Percentiles rank a stretch among this genome's conserved stretches.
These are phyloP conservation scores for Saccharomyces hybrid DNA, from an alignment of 1,139 yeast species.

Conservation along the genomic window DNA sequence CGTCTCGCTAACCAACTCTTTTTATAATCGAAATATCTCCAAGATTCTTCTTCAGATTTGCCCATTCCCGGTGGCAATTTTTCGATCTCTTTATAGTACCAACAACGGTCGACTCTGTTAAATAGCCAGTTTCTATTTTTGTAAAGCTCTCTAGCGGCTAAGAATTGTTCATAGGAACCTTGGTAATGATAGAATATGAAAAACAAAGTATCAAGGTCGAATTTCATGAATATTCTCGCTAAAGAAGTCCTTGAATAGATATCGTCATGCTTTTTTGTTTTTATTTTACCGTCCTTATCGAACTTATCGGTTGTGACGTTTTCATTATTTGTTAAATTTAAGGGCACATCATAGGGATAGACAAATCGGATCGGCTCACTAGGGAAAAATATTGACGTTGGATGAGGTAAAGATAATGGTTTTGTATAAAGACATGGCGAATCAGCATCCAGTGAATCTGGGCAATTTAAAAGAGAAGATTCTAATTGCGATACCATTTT, in stretches of 20 bases:
- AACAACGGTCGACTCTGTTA: slow-evolving; percentile 67
- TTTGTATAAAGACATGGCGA: slow-evolving; percentile 78
- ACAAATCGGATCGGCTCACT: slow-evolving; percentile 57
- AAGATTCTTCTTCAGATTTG: slow-evolving; percentile 46
- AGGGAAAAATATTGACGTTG: slow-evolving; percentile 87
- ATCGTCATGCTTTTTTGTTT: slow-evolving; percentile 17
- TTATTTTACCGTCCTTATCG: slow-evolving; percentile 6
- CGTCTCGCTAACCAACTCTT: slow-evolving; percentile 84
- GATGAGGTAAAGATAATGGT: slow-evolving; percentile 62
- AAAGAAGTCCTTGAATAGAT: slow-evolving; percentile 31
- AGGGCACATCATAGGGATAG: slow-evolving; percentile 33
- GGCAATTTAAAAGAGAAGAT: slow-evolving; percentile 75
- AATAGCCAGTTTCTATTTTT: slow-evolving; percentile 78
- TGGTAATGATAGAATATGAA: slow-evolving; percentile 81
- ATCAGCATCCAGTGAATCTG: slow-evolving; percentile 89
- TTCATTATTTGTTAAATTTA: slow-evolving; percentile 18
- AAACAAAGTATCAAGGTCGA: slow-evolving; percentile 83
- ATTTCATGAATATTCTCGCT: slow-evolving; percentile 51
- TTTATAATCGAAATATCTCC: slow-evolving; percentile 85
- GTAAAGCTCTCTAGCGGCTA: slow-evolving; percentile 78
- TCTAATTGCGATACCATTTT: slow-evolving; percentile 42
- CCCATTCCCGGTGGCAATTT: slow-evolving; percentile 37
- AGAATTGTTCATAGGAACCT: slow-evolving; percentile 63
- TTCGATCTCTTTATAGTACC: slow-evolving; percentile 70
- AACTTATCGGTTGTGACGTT: not conserved